These are phyloP conservation scores for Linanthus parryae DNA, from an alignment of 148 eudicot genomes.

Conservation along the genomic window DNA sequence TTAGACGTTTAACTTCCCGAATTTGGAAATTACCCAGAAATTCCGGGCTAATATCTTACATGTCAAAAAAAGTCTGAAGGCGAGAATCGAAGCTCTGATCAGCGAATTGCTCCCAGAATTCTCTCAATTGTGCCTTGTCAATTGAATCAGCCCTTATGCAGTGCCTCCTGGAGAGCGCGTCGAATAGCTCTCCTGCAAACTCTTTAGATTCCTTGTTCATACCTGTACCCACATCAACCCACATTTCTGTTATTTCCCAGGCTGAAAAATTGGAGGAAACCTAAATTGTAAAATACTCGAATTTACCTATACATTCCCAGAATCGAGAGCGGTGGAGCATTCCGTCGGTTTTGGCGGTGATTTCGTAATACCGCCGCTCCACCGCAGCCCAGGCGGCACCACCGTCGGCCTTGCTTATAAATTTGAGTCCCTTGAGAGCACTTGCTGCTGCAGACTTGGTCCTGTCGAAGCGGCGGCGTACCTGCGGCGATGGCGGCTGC, in stretches of 20 bases:
- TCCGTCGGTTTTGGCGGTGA: constrained; percentile 24
- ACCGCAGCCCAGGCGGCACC: constrained; percentile 43
- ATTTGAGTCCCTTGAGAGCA: constrained; percentile 46
- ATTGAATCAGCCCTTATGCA: constrained; percentile 26
- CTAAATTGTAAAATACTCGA: background rate
- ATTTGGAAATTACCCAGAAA: background rate
- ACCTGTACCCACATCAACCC: constrained; percentile 31
- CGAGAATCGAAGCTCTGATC: constrained; percentile 54
- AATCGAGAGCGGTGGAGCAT: constrained; percentile 36
- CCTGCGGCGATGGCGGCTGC: background rate
- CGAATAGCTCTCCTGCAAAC: constrained; percentile 45
- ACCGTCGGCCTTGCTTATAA: constrained; percentile 42
- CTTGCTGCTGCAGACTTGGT: constrained; percentile 38
- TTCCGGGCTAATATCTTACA: constrained; percentile 18
- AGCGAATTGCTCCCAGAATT: constrained; percentile 50
- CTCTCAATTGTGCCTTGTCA: constrained; percentile 35
- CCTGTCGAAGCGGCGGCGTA: constrained; percentile 33
- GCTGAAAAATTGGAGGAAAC: too few species aligned
- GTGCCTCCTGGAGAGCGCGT: constrained; percentile 41
- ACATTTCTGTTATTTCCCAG: background rate
- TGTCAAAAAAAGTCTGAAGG: constrained; percentile 56
- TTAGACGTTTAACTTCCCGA: background rate
- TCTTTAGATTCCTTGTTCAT: constrained; percentile 54
- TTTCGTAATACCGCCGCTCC: constrained; percentile 34
- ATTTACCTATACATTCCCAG: constrained; percentile 45